phyloP scores from a whole-genome alignment of 371 early-diverging fungal genomes.

The Mucor ambiguus region DNA sequence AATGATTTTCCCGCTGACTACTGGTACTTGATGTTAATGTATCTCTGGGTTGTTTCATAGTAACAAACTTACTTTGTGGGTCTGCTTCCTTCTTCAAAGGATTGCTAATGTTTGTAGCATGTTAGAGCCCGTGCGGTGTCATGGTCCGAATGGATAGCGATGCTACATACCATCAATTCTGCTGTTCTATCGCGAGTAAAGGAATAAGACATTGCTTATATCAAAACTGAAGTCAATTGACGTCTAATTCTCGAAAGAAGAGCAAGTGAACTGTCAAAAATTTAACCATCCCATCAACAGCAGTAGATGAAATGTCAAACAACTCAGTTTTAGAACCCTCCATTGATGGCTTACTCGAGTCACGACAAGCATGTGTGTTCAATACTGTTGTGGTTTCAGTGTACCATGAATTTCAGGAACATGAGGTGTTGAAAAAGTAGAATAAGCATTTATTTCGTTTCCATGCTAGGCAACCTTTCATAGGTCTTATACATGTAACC shows the following conservation, averaged over 20 bases:
- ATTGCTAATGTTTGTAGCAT: not conserved
- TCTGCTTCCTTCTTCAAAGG: not conserved
- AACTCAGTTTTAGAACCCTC: not conserved
- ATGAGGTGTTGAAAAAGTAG: not conserved
- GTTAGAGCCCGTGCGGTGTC: not conserved
- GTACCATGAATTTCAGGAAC: not conserved
- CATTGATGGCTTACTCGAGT: not conserved
- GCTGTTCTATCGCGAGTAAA: conserved; percentile 41
- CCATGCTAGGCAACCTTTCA: not conserved
- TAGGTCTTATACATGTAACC: conserved; percentile 6
- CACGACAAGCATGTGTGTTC: not conserved
- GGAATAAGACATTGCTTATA: conserved; percentile 30
- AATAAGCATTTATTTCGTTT: not conserved
- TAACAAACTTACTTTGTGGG: not conserved
- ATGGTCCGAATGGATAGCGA: not conserved
- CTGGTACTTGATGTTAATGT: not conserved
- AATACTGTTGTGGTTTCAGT: not conserved
- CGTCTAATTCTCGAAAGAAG: not conserved
- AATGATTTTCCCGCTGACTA: not conserved
- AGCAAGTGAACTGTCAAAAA: not conserved
- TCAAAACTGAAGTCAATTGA: not conserved
- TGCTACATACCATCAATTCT: conserved; percentile 21
- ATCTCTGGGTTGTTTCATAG: not conserved
- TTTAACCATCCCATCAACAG: not conserved
- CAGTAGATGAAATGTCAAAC: not conserved